Base-by-base conservation (phyloP, 1,139 yeast genomes). In the Suhomyces anneliseae region DNA sequence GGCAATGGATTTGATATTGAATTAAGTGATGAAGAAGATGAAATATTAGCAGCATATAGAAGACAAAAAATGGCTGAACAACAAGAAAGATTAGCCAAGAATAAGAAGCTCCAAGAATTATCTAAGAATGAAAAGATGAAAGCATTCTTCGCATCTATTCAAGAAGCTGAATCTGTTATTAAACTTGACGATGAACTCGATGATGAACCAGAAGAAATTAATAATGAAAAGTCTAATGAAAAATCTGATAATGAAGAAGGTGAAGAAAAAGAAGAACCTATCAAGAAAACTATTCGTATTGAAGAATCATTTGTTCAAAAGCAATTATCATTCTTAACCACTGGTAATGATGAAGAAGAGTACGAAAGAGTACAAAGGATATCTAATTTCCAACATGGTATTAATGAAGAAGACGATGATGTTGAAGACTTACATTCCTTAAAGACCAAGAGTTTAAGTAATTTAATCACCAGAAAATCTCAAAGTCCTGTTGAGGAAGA, bases 131-230 rank as follows among this genome's bases (percentile, higher is more conserved):
- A 83, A 15, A 87, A 80, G 58, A 77, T 90, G 2, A 76, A 79
- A 54, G 92, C 96, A 0, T 90, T 90, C 60, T 85, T 86, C 58
- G 82, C 82, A 29, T 78, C 88, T 26, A 85, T 87, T 55, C 80
- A 86, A 37, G 92, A 84, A 33, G 60, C 58, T 3, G 42, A 61
- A 5, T 49, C 54, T 8, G 52, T 55, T 9, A 61, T 64, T 32
- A 55, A 49, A n/a, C 58, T 64, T 42, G 66, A 64, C 51, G 68
- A 63, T 45, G 69, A 64, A 39, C 68, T 64, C 15, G 64, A 61
- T 2, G 46, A 44, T 5, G 54, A 47, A 10, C 46, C 48, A 15
- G 54, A 52, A 29, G 37, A 34, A 8, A 60, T 54, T 3, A 56
- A 52, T 19, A 58, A 55, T 8, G 54, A 57, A 6, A 56, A 54